Conservation (phyloP, 2,329 filamentous ascomycete species). For the Incumbomyces lentus region DNA sequence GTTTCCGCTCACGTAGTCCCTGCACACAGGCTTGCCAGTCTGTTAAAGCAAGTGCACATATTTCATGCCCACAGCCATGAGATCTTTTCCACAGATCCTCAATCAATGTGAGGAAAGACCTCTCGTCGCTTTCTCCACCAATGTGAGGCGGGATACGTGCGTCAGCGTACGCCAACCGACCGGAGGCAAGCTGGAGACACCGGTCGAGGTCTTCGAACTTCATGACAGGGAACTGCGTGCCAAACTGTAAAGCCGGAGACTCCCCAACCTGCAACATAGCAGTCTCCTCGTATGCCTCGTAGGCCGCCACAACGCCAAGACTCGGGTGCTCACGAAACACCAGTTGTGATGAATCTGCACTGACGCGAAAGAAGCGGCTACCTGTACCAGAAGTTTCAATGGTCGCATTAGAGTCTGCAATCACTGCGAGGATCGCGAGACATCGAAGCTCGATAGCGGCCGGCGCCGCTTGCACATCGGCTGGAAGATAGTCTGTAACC, state of each 20-base stretch:
- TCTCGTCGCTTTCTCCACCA: background rate
- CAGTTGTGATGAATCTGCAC: constrained; percentile 7
- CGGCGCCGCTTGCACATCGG: constrained; percentile 11
- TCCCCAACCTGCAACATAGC: background rate
- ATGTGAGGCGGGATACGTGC: background rate
- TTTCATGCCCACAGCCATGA: background rate
- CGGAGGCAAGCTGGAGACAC: background rate
- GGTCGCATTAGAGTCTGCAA: constrained; percentile 4
- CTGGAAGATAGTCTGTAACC: constrained; percentile 11
- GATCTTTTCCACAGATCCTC: background rate
- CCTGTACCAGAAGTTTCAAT: constrained; percentile 1
- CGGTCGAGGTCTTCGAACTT: background rate
- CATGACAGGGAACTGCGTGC: background rate
- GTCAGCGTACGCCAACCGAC: background rate
- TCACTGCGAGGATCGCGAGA: constrained; percentile 10
- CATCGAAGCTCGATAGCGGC: constrained; percentile 7
- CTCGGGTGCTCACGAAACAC: constrained; percentile 12
- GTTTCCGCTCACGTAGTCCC: background rate
- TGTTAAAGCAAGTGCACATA: background rate
- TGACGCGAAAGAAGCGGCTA: constrained; percentile 8
- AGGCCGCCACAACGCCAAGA: constrained; percentile 11
- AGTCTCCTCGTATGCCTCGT: constrained; percentile 8
- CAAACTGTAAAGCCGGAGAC: background rate
- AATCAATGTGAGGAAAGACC: background rate
- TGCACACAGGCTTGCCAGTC: background rate